Evolutionary conservation across 805 yeast species (phyloP), one percentile per base, ranked within the genome.

Genomic region (Debaryomyces castellii): DNA sequence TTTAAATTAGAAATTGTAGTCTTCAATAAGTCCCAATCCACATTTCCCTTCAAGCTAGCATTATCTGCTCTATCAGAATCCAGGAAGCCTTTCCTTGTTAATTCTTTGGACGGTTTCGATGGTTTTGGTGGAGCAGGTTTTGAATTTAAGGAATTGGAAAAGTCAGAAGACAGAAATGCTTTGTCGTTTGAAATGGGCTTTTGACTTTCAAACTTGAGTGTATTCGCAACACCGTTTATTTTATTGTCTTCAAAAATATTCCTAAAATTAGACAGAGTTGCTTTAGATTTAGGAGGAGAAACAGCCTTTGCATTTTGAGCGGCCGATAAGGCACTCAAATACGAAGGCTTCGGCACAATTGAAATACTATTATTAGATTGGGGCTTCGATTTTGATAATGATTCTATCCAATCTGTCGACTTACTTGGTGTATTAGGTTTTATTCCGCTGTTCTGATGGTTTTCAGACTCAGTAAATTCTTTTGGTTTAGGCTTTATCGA

Each of bases 71-170:
- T n/a, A n/a, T n/a, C n/a, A n/a, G n/a, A n/a, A n/a, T n/a, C n/a
- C n/a, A n/a, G n/a, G n/a, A n/a, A n/a, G n/a, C n/a, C n/a, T n/a
- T n/a, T n/a, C n/a, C n/a, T 51, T n/a, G 28, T 35, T 8, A 35
- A 20, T 4, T 45, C 41, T 12, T 45, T 22, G 1, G 53, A 23
- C 12, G 59, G 61, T 25, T 62, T 63, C 6, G 46, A 20, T 4
- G 62, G 64, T 38, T 51, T 55, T 3, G 38, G 33, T 5, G 60
- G 58, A 12, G 20, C 18, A 14, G 39, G 17, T 16, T 17, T 32
- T 6, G n/a, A 34, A 28, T 21, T 24, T 23, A 37, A 27, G 7
- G 28, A 39, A 5, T 40, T 45, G 16, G 38, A 30, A 8, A 36
- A 32, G 24, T 9, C 20, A 2, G 22, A 18, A 18, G 2, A 6